Base-by-base conservation (phyloP, 1,284 basidiomycete species). In the Papiliotrema terrestris region DNA sequence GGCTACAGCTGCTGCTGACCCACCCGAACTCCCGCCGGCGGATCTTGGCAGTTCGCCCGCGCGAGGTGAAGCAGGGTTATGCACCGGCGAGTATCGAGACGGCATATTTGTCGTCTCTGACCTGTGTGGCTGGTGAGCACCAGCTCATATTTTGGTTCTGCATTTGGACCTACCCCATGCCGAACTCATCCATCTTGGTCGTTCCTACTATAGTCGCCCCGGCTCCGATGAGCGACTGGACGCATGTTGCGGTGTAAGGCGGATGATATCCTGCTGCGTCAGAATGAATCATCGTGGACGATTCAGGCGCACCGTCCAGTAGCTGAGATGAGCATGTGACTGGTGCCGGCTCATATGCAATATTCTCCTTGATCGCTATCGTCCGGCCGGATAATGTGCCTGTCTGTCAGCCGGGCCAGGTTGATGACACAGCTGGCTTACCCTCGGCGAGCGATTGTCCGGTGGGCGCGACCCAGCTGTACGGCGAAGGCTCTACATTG, bases 181-280 rank as follows among this genome's bases (percentile, higher is more conserved):
- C 94, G 75, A 98, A 98, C 74, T 98, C 95, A 72, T 98, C 95
- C 75, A 92, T 93, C 71, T 97, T 97, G 0, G 93, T 88, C 77
- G 95, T 95, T 2, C 91, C 93, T 0, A 87, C 69, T 14, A 98
- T 83, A 9, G 82, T 73, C 0, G 87, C 91, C 1, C 91, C 93
- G 0, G 83, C 80, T 0, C 78, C 60, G 1, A 81, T 78, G 0
- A 98, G 77, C 2, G 85, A 75, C 1, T 77, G 60, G 0, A 97
- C 89, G 4, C 88, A 88, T 0, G 91, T 92, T 45, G 95, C 92
- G 70, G 93, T 88, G 68, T 88, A 93, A 0, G 91, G 91, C 0
- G 94, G 84, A 0, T 67, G 72, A 66, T 89, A 98, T 23, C 83
- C 87, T 88, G 59, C 11, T 36, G 36, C n/a, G 45, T 36, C 8